Conservation (phyloP, 345 rosid genomes). For the Nasturtium officinale region DNA sequence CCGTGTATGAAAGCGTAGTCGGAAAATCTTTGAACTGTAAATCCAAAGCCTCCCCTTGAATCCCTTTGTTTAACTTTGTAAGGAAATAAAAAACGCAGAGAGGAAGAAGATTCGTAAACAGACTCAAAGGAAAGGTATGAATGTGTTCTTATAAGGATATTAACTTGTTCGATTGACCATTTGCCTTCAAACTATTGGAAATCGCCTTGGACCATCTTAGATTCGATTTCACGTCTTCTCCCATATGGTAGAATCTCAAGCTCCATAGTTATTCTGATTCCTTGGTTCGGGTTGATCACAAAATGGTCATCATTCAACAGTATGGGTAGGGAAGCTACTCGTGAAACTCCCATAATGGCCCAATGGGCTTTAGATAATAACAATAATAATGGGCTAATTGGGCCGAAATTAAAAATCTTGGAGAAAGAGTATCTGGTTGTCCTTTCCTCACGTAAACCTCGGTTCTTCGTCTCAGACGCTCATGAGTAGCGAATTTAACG, state of each 20-base stretch:
- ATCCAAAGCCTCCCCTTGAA: constrained; percentile 37
- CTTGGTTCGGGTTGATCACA: too few relatives aligned
- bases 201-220: constrained; percentile 93
- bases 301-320: too few relatives aligned
- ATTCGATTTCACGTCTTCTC: constrained; percentile 77
- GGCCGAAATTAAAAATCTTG: constrained; percentile 25
- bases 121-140: not conserved
- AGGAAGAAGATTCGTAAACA: not conserved
- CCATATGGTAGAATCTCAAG: constrained; percentile 60
- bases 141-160: not conserved
- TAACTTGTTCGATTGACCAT: constrained; percentile 91
- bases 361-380: constrained; percentile 16
- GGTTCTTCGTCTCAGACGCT: constrained; percentile 39
- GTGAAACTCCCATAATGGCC: not conserved
- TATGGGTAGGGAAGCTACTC: too few relatives aligned
- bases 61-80: constrained; percentile 53
- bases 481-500: constrained; percentile 23
- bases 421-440: constrained; percentile 24
- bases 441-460: constrained; percentile 47
- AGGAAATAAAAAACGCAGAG: too few relatives aligned
- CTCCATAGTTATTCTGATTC: too few relatives aligned
- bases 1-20: constrained; percentile 64
- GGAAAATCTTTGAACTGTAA: constrained; percentile 47
- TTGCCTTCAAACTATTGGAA: constrained; percentile 85
- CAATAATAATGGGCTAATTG: not conserved